Evolutionary conservation across 2,329 filamentous ascomycete genomes (phyloP).

Genomic region (Aspergillus intermedius): DNA sequence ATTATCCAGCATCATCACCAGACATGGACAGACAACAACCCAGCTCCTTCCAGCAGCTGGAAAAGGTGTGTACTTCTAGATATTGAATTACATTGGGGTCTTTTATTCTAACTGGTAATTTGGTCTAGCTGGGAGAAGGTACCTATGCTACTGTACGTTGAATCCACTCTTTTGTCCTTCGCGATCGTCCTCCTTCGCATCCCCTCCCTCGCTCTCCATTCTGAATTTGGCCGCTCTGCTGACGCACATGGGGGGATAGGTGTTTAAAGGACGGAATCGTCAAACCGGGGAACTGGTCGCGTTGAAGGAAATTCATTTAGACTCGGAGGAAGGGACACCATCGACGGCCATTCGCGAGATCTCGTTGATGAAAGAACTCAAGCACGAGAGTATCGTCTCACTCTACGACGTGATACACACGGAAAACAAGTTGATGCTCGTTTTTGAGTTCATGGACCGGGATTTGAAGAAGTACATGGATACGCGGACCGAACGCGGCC

Average conservation of each 20-base stretch:
- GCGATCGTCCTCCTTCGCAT: conserved; percentile 1
- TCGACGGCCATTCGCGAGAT: conserved; percentile 98
- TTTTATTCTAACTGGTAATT: conserved; percentile 21
- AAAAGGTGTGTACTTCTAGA: conserved; percentile 54
- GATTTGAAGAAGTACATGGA: conserved; percentile 99
- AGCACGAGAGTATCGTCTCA: conserved; percentile 96
- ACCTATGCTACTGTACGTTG: conserved; percentile 88
- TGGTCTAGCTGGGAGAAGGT: conserved; percentile 71
- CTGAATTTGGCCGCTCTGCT: conserved; percentile 9
- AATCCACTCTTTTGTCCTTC: conserved; percentile 3
- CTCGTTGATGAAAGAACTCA: conserved; percentile 97
- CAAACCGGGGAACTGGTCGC: conserved; percentile 96
- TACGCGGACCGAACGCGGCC: conserved; percentile 78
- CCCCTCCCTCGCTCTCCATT: neutral
- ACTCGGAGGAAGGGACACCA: conserved; percentile 95
- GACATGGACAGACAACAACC: conserved; percentile 68
- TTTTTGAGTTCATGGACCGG: conserved; percentile 98
- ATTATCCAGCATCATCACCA: neutral
- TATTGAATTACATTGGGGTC: neutral
- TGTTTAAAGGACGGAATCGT: conserved; percentile 96
- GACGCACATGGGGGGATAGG: conserved; percentile 47
- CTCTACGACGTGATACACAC: conserved; percentile 99
- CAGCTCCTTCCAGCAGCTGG: conserved; percentile 97
- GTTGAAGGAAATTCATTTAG: conserved; percentile 96
- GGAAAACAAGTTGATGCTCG: conserved; percentile 98